Percentiles rank a stretch among this genome's conserved stretches.
These are phyloP conservation scores for Globisporangium canariense DNA, from an alignment of 352 stramenopile species.

Conservation along the genomic window DNA sequence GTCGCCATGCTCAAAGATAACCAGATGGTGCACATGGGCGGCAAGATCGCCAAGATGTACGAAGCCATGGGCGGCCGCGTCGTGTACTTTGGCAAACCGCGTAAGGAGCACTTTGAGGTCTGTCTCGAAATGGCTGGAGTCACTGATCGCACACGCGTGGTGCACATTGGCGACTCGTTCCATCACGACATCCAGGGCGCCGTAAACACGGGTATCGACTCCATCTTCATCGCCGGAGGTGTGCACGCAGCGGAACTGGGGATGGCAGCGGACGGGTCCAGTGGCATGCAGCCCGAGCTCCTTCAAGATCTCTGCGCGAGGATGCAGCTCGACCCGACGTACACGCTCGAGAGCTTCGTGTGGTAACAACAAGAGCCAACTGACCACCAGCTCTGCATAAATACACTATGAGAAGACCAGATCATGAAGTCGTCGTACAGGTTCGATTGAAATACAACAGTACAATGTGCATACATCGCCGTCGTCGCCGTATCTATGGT, in stretches of 20 bases:
- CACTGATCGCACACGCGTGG: conserved; percentile 29
- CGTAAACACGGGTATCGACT: conserved; percentile 43
- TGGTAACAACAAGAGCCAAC: conserved; percentile 24
- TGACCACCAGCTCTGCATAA: neutral
- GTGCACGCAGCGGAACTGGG: conserved; percentile 52
- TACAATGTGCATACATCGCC: neutral
- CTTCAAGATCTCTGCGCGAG: conserved; percentile 8
- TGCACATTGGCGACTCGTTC: conserved; percentile 67
- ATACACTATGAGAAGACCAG: neutral
- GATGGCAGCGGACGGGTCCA: neutral
- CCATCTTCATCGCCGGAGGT: conserved; percentile 55
- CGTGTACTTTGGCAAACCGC: conserved; percentile 84
- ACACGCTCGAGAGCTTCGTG: conserved; percentile 31
- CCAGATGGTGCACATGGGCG: conserved; percentile 56
- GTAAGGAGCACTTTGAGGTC: conserved; percentile 72
- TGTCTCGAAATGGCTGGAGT: conserved; percentile 37
- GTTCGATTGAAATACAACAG: neutral
- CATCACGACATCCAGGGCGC: conserved; percentile 65
- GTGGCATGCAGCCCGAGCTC: conserved; percentile 1
- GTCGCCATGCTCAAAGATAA: conserved; percentile 64
- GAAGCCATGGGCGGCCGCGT: conserved; percentile 67
- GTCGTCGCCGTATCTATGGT: neutral
- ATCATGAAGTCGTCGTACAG: neutral
- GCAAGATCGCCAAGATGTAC: conserved; percentile 84
- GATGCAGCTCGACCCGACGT: conserved; percentile 19